phyloP scores from a whole-genome alignment of 345 rosid genomes.

The Populus simonii region DNA sequence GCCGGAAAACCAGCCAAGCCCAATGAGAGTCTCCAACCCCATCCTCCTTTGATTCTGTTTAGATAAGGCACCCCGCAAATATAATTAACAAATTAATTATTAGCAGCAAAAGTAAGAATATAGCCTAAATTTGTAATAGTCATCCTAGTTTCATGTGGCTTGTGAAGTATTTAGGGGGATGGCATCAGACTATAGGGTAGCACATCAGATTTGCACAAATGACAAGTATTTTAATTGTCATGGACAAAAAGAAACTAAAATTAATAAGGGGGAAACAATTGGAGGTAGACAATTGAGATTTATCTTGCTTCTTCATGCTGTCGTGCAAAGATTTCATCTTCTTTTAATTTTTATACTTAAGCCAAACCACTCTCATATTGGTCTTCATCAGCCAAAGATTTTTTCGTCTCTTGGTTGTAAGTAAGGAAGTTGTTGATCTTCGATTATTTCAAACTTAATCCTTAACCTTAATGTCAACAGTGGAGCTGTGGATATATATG shows the following conservation, averaged over 20 bases:
- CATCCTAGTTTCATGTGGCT: neutral
- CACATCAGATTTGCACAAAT: neutral
- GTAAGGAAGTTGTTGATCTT: neutral
- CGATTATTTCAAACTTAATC: neutral
- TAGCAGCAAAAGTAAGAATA: neutral
- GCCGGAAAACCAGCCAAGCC: slow-evolving; percentile 94
- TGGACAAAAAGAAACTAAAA: neutral
- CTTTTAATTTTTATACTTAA: neutral
- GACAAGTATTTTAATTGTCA: neutral
- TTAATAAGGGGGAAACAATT: neutral
- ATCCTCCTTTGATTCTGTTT: slow-evolving; percentile 66
- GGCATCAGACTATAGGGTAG: neutral
- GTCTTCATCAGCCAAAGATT: neutral
- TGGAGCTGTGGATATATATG: neutral
- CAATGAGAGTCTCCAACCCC: slow-evolving; percentile 96
- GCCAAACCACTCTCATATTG: neutral
- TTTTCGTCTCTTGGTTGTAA: neutral
- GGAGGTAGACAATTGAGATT: neutral
- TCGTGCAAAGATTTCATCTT: neutral
- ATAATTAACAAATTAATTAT: neutral
- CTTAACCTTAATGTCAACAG: neutral
- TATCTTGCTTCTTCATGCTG: neutral
- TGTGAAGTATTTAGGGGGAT: neutral
- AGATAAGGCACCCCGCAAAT: neutral
- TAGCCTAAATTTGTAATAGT: neutral